Base-by-base conservation (phyloP, 108 stramenopile genomes). In the Pseudonitzschia multistriata region DNA sequence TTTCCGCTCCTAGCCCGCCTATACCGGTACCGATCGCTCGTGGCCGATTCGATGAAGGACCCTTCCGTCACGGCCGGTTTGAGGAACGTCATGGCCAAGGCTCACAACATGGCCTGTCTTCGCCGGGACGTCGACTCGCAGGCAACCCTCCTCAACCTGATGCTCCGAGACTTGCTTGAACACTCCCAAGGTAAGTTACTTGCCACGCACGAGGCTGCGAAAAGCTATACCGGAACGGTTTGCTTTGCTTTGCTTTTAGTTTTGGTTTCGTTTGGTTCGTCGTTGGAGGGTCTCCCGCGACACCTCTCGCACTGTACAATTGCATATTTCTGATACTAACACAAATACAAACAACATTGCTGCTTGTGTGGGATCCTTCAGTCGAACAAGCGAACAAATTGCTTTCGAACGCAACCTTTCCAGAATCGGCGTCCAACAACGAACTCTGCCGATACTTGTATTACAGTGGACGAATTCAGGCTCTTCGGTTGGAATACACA, bases 341-440 rank as follows among this genome's bases (percentile, higher is more conserved):
- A 14, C 21, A n/a, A n/a, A n/a, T n/a, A n/a, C n/a, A n/a, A n/a
- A n/a, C 40, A 62, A 17, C 3, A 45, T 49, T 25, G 19, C 21
- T 24, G 3, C 35, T 33, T 35, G 17, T 35, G 11, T 7, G 33
- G 19, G 54, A 48, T 56, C 42, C 50, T 30, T 5, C 49, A 83
- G 88, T 97, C n/a, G 97, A 98, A 62, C 96, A 95, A 81, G 98
- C 98, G 17, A 88, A 95, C 68, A 98, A 97, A 70, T 81, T 99
- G 22, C 74, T 96, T 30, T 72, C 83, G 54, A 92, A 96, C 69
- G 79, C 95, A 15, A 84, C 83, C 67, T 96, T 98, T 76, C 98
- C 96, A 13, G 98, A 95, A 55, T 72, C 79, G 2, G 86, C 92
- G 29, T 85, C 85, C 63, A 98, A 98, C 84, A 97, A 97, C 77